phyloP scores from a whole-genome alignment of 345 rosid species.

The Eucalyptus brandiana region DNA sequence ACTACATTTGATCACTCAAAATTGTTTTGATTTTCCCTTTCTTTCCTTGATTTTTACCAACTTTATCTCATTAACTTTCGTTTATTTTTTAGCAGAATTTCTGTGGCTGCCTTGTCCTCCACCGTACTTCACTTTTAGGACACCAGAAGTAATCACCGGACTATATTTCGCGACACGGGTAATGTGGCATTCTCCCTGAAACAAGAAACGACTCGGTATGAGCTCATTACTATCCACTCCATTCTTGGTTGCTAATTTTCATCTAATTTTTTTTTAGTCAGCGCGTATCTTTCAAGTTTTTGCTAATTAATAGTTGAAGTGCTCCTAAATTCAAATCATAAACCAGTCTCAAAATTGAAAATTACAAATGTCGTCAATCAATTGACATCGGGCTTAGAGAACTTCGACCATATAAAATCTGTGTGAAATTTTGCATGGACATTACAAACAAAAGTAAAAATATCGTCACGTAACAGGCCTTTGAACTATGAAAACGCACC shows the following conservation, averaged over 20 bases:
- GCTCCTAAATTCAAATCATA: neutral
- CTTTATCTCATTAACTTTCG: neutral
- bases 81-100: constrained; percentile 17
- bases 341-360: neutral
- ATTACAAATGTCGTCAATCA: neutral
- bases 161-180: constrained; percentile 31
- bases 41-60: neutral
- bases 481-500: neutral
- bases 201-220: constrained; percentile 16
- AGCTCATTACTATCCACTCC: neutral
- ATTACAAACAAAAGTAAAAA: neutral
- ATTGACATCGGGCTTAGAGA: neutral
- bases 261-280: neutral
- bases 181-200: constrained; percentile 28
- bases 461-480: neutral
- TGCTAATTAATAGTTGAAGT: neutral
- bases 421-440: too few relatives aligned
- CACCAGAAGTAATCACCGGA: neutral
- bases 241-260: neutral
- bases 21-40: too few relatives aligned
- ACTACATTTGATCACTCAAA: too few relatives aligned
- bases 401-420: neutral
- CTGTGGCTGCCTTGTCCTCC: constrained; percentile 26
- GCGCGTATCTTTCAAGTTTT: neutral
- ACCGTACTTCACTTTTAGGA: constrained; percentile 4